A percentile compares a stretch with the other conserved stretches of the same genome.
These are phyloP conservation scores for Keithomyces neogunnii DNA, from an alignment of 2,329 filamentous ascomycete genomes.

Conservation along the genomic window DNA sequence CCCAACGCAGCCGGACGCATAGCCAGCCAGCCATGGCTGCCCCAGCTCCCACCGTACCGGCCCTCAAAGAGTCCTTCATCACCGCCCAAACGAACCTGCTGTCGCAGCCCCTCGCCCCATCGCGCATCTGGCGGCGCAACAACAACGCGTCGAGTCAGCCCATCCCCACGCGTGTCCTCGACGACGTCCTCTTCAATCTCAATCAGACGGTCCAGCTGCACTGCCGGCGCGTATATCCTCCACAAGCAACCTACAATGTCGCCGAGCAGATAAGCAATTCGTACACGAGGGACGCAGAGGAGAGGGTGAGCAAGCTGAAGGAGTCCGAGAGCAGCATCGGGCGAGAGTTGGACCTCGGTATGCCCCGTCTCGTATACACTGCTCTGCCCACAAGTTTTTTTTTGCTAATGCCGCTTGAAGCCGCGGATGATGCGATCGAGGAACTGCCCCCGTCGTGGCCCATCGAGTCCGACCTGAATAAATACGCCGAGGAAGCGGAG, in stretches of 20 bases:
- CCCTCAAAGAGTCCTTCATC: conserved; percentile 58
- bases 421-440: conserved; percentile 33
- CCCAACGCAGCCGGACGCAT: too few species aligned
- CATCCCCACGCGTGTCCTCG: conserved; percentile 40
- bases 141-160: conserved; percentile 33
- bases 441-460: conserved; percentile 40
- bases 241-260: conserved; percentile 61
- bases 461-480: conserved; percentile 24
- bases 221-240: conserved; percentile 55
- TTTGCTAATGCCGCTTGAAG: conserved; percentile 18
- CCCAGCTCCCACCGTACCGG: conserved; percentile 44
- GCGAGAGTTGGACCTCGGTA: conserved; percentile 37
- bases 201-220: conserved; percentile 59
- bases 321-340: conserved; percentile 27
- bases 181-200: conserved; percentile 48
- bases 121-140: conserved; percentile 41
- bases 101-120: conserved; percentile 48
- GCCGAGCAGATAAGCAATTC: conserved; percentile 64
- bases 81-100: conserved; percentile 54
- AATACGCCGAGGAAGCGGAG: conserved; percentile 36
- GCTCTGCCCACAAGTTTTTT: too few species aligned
- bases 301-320: conserved; percentile 25
- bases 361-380: conserved; percentile 7
- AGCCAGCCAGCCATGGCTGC: conserved; percentile 3
- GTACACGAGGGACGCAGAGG: conserved; percentile 44